Conservation (phyloP, 345 rosid genomes). For the Salix viminalis region DNA sequence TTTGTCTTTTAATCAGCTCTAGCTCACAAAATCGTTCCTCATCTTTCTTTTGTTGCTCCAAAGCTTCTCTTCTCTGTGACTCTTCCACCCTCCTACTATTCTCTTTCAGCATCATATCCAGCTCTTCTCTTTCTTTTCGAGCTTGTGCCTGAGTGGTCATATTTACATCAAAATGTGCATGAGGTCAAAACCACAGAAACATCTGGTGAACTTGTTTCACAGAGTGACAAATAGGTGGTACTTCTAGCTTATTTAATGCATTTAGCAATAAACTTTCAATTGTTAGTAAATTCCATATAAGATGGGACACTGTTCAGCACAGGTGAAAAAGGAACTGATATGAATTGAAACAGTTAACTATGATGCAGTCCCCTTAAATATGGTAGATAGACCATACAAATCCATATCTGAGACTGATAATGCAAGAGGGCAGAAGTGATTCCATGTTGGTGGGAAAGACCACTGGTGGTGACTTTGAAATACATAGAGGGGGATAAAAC, state of each 20-base stretch:
- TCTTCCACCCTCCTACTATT: conserved; percentile 80
- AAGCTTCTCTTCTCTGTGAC: conserved; percentile 74
- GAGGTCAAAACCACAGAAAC: not conserved
- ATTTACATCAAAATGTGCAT: not conserved
- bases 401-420: not conserved
- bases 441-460: too few relatives aligned
- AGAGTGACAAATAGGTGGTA: not conserved
- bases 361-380: not conserved
- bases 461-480: too few relatives aligned
- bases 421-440: not conserved
- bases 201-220: not conserved
- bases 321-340: not conserved
- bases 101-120: conserved; percentile 86
- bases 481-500: too few relatives aligned
- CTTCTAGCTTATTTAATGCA: not conserved
- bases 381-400: not conserved
- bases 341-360: not conserved
- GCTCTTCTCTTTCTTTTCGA: conserved; percentile 74
- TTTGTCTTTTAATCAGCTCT: conserved; percentile 71
- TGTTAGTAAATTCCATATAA: not conserved
- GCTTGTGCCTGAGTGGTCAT: conserved; percentile 60
- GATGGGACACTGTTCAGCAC: not conserved
- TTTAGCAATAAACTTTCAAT: not conserved
- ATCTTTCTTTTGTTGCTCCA: conserved; percentile 73
- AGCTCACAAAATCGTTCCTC: conserved; percentile 75